These are phyloP conservation scores for Rosa chinensis DNA, from an alignment of 306 rosid species.

Conservation along the genomic window DNA sequence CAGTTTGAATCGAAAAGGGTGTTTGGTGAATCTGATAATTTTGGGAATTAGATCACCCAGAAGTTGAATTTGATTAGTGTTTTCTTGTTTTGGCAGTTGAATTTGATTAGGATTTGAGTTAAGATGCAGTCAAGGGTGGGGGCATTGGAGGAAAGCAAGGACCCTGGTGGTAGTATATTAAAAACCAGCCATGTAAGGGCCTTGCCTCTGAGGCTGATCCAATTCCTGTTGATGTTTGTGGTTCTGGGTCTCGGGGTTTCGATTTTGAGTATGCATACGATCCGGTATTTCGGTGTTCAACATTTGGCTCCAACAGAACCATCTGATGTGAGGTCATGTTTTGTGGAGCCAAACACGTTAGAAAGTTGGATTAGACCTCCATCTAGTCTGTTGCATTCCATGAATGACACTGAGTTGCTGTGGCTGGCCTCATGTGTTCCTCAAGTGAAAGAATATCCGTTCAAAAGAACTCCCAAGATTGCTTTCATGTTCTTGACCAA, in stretches of 20 bases:
- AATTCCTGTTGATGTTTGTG: slow-evolving; percentile 65
- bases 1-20: neutral
- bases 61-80: slow-evolving; percentile 28
- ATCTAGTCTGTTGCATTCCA: slow-evolving; percentile 55
- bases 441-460: slow-evolving; percentile 61
- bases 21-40: slow-evolving; percentile 23
- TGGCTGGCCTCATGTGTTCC: slow-evolving; percentile 85
- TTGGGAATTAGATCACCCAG: slow-evolving; percentile 6
- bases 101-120: slow-evolving; percentile 33
- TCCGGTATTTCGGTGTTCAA: slow-evolving; percentile 62
- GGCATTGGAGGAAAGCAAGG: slow-evolving; percentile 79
- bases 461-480: slow-evolving; percentile 74
- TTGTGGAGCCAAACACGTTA: slow-evolving; percentile 46
- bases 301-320: slow-evolving; percentile 43
- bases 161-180: slow-evolving; percentile 37
- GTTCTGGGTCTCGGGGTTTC: slow-evolving; percentile 71
- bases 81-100: slow-evolving; percentile 9
- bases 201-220: slow-evolving; percentile 67
- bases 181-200: slow-evolving; percentile 57
- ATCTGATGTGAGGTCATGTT: slow-evolving; percentile 53
- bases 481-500: slow-evolving; percentile 98
- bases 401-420: slow-evolving; percentile 77
- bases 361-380: slow-evolving; percentile 76
- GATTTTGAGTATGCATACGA: slow-evolving; percentile 67
- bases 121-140: slow-evolving; percentile 60